phyloP scores from a whole-genome alignment of 2,329 filamentous ascomycete species.

The Exophiala viscosa region DNA sequence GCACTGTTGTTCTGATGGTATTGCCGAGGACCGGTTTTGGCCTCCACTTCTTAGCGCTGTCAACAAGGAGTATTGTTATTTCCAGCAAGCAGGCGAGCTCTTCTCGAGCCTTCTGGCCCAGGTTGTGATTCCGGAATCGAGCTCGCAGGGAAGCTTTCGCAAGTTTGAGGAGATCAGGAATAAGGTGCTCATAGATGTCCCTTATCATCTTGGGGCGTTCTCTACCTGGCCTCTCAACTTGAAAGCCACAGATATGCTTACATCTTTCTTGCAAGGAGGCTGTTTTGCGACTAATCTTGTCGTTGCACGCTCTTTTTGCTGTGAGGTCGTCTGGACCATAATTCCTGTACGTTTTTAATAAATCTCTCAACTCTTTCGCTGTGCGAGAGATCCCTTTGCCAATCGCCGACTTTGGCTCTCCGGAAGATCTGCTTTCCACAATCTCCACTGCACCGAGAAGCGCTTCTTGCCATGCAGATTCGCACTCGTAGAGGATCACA shows the following conservation, averaged over 20 bases:
- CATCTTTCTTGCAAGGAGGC: conserved; percentile 6
- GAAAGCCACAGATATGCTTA: not conserved
- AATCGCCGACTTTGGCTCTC: conserved; percentile 7
- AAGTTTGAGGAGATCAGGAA: conserved; percentile 18
- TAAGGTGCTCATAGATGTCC: conserved; percentile 25
- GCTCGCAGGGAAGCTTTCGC: conserved; percentile 15
- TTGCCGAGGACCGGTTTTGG: conserved; percentile 13
- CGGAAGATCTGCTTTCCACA: not conserved
- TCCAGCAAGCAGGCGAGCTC: conserved; percentile 14
- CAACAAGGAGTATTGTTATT: conserved; percentile 2
- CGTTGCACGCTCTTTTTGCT: not conserved
- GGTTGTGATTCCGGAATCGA: conserved; percentile 6
- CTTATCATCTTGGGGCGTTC: conserved; percentile 4
- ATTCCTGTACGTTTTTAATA: conserved; percentile 5
- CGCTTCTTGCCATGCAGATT: conserved; percentile 27
- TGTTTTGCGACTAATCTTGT: not conserved
- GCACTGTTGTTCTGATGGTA: conserved; percentile 16
- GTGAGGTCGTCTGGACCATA: not conserved
- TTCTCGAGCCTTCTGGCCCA: conserved; percentile 6
- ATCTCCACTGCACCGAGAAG: conserved; percentile 18
- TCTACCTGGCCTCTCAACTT: not conserved
- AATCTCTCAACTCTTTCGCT: conserved; percentile 6
- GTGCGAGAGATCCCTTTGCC: conserved; percentile 12
- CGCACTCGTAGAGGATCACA: conserved; percentile 23
- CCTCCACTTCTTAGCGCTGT: conserved; percentile 10